Conservation (phyloP, 2,329 filamentous ascomycete species). For the Meredithiella fracta region DNA sequence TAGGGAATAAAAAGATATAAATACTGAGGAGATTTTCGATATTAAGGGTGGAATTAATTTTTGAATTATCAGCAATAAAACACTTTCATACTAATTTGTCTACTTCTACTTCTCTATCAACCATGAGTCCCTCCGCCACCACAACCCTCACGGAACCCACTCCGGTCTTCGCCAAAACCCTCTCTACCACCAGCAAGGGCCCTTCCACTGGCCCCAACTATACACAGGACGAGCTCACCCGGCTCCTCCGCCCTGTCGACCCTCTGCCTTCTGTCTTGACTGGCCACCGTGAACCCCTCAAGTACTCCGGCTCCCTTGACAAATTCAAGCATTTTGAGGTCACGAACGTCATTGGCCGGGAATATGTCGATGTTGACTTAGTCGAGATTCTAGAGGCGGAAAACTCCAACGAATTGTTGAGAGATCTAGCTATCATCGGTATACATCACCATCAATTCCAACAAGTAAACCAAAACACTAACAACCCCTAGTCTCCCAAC, state of each 20-base stretch:
- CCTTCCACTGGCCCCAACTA: neutral
- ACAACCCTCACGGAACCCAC: neutral
- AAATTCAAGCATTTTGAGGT: constrained; percentile 38
- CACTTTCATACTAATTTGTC: too few species aligned
- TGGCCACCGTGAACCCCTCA: constrained; percentile 24
- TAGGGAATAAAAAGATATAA: too few species aligned
- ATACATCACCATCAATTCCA: too few species aligned
- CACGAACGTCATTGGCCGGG: constrained; percentile 45
- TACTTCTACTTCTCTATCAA: too few species aligned
- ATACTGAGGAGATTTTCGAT: too few species aligned
- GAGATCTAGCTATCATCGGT: constrained; percentile 53
- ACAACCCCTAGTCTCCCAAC: constrained; percentile 49
- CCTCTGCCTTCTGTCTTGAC: constrained; percentile 1
- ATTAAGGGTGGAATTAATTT: too few species aligned
- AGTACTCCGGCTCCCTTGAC: constrained; percentile 34
- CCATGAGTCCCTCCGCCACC: too few species aligned
- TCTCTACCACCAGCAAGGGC: neutral
- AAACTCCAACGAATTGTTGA: constrained; percentile 45
- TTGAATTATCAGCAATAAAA: too few species aligned
- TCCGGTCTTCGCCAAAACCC: neutral
- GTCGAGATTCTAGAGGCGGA: constrained; percentile 43
- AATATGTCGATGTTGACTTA: constrained; percentile 42
- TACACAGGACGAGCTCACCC: neutral
- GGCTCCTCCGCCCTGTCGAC: neutral
- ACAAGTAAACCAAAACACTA: too few species aligned